These are phyloP conservation scores for Clathrospora elynae DNA, from an alignment of 2,329 filamentous ascomycete species.

Conservation along the genomic window DNA sequence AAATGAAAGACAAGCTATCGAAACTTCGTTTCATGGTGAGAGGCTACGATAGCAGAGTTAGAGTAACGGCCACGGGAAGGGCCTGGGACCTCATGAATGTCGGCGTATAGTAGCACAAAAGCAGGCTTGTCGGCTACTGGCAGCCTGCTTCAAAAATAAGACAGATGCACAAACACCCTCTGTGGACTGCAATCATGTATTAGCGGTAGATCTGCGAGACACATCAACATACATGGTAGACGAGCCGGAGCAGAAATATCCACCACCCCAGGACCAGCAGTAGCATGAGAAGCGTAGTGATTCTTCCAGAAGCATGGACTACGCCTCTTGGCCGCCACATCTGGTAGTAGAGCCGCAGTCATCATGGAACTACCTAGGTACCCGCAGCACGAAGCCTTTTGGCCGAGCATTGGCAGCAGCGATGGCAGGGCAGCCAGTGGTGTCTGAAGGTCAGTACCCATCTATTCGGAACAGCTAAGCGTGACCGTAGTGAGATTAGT, in stretches of 20 bases:
- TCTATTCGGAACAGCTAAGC: constrained; percentile 37
- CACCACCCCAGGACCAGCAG: constrained; percentile 16
- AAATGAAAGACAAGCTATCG: constrained; percentile 4
- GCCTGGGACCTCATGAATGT: constrained; percentile 5
- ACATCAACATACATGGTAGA: constrained; percentile 26
- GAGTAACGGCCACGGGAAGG: constrained; percentile 11
- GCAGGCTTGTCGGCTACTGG: constrained; percentile 24
- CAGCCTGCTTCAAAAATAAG: constrained; percentile 18
- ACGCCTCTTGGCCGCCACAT: constrained; percentile 28
- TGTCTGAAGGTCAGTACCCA: constrained; percentile 19
- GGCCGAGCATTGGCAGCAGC: constrained; percentile 31
- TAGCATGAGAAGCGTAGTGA: constrained; percentile 24
- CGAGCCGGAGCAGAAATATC: constrained; percentile 20
- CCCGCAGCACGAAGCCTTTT: constrained; percentile 31
- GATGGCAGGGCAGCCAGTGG: constrained; percentile 12
- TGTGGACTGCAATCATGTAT: constrained; percentile 34
- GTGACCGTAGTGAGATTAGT: constrained; percentile 17
- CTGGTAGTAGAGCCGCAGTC: constrained; percentile 27
- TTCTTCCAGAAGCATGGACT: constrained; percentile 35
- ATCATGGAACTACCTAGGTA: constrained; percentile 16
- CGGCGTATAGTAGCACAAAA: constrained; percentile 29
- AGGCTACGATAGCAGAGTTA: constrained; percentile 7
- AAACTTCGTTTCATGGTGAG: constrained; percentile 29
- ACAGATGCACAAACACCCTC: constrained; percentile 20
- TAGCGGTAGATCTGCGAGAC: constrained; percentile 28